Evolutionary conservation across 2,329 filamentous ascomycete species (phyloP), one percentile per base, ranked within the genome.

Genomic region (Chaetomiaceae sp.): DNA sequence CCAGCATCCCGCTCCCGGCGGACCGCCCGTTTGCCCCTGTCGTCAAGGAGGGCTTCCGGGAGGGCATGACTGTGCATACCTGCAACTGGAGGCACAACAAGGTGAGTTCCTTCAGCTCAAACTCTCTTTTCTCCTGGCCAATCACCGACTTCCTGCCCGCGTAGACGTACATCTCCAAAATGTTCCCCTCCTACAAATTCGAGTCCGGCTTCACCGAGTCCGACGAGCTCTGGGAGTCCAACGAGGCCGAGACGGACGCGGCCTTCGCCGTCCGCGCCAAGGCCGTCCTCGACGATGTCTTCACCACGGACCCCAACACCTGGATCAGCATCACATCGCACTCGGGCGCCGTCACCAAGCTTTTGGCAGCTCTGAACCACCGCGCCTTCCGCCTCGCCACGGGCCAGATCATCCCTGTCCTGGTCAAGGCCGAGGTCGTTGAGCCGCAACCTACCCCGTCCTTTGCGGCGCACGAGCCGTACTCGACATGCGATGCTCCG

Each of bases 251-350:
- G 44, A 47, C 44, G 15, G 22, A 37, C 44, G 44, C 33, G 14
- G 31, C 44, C 11, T 22, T 25, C 2, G 31, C 31, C 3, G 20
- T 15, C 2, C 44, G 44, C 22, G 33, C 31, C 44, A 47, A 47
- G 22, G 44, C 20, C 20, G 31, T 47, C 11, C 44, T 47, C 22
- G 44, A 47, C 44, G 44, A 47, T 15, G 31, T 47, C 6, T 47
- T 47, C 33, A 25, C 14, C 14, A 47, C 20, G 20, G 44, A 47
- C 22, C 25, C 36, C 3, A 36, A 47, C 11, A 27, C 44, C 12
- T 47, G 44, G 44, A 37, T 47, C 31, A 47, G 44, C 44, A 27
- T 47, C 31, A 37, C 44, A 33, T 31, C 44, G 2, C 44, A 47
- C 33, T 47, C 44, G 2, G 44, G 44, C 44, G 29, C 19, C 20